phyloP scores from a whole-genome alignment of 169 alveolate genomes.

The Eimeria zaria region DNA sequence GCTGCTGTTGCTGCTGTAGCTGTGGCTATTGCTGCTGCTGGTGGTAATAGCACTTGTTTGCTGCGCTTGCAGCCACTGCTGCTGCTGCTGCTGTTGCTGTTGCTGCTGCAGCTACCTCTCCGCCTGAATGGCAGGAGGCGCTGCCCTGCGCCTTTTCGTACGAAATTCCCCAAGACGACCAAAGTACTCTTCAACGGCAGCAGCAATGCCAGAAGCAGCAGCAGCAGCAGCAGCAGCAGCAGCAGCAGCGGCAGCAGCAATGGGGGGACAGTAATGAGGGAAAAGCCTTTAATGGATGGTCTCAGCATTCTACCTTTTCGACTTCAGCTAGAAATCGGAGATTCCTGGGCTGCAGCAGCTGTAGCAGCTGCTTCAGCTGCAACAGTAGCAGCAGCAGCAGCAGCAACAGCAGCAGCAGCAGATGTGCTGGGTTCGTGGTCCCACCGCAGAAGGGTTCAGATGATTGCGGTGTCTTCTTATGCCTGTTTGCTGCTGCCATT shows the following conservation, averaged over 20 bases:
- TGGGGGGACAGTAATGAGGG: background rate
- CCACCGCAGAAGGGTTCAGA: conserved; percentile 55
- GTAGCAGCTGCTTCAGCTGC: conserved; percentile 13
- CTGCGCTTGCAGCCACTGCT: too few relatives aligned
- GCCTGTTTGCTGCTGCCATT: conserved; percentile 27
- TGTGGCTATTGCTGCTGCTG: too few relatives aligned
- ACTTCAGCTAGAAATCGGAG: background rate
- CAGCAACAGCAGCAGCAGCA: conserved; percentile 33
- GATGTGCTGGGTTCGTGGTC: background rate
- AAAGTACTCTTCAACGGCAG: too few relatives aligned
- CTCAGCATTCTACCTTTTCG: background rate
- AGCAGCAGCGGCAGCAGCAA: conserved; percentile 41
- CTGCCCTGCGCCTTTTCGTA: conserved; percentile 34
- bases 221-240: conserved; percentile 43
- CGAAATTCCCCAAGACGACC: background rate
- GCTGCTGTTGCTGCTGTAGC: background rate
- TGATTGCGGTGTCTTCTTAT: conserved; percentile 46
- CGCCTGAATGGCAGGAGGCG: conserved; percentile 45
- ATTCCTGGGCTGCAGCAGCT: background rate
- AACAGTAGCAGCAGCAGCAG: conserved; percentile 16
- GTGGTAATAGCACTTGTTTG: too few relatives aligned
- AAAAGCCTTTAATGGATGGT: background rate
- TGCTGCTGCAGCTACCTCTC: background rate
- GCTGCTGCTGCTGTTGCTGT: background rate
- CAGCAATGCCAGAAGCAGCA: conserved; percentile 29